A percentile compares a stretch with the other conserved stretches of the same genome.
These are phyloP conservation scores for Jasminum sambac DNA, from an alignment of 257 asterid genomes.

Conservation along the genomic window DNA sequence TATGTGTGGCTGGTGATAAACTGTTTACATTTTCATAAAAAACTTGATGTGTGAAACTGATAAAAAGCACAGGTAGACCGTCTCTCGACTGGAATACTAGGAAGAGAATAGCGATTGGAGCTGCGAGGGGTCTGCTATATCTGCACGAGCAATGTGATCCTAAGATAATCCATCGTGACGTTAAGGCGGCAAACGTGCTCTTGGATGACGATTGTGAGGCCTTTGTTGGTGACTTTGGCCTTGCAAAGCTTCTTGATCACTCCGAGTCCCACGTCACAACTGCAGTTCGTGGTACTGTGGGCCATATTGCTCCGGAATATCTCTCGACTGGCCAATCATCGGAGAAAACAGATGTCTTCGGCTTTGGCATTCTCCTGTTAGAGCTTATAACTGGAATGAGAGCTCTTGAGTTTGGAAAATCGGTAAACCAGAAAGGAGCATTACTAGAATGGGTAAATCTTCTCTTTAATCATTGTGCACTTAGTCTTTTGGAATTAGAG, in stretches of 20 bases:
- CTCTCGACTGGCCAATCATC: slow-evolving; percentile 98
- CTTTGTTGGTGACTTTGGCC: slow-evolving; percentile 92
- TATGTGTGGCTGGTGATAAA: background rate
- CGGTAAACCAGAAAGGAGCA: slow-evolving; percentile 82
- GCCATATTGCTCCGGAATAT: slow-evolving; percentile 95
- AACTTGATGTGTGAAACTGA: background rate
- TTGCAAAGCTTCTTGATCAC: slow-evolving; percentile 91
- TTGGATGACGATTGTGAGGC: slow-evolving; percentile 84
- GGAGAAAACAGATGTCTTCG: slow-evolving; percentile 93
- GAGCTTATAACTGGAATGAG: slow-evolving; percentile 96
- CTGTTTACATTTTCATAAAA: background rate
- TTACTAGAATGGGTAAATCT: slow-evolving; percentile 80
- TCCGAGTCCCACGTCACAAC: slow-evolving; percentile 95
- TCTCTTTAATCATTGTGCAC: background rate
- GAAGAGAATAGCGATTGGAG: slow-evolving; percentile 86
- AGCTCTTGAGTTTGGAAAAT: slow-evolving; percentile 85
- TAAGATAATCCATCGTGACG: slow-evolving; percentile 92
- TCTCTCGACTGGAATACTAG: slow-evolving; percentile 77
- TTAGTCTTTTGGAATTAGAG: background rate
- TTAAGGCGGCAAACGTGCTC: slow-evolving; percentile 90
- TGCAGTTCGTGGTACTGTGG: slow-evolving; percentile 97
- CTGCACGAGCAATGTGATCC: slow-evolving; percentile 99
- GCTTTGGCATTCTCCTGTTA: slow-evolving; percentile 84
- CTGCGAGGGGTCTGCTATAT: slow-evolving; percentile 86
- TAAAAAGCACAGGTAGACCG: slow-evolving; percentile 60